These are phyloP conservation scores for Paradendryphiella salina DNA, from an alignment of 2,329 filamentous ascomycete genomes.

Conservation along the genomic window DNA sequence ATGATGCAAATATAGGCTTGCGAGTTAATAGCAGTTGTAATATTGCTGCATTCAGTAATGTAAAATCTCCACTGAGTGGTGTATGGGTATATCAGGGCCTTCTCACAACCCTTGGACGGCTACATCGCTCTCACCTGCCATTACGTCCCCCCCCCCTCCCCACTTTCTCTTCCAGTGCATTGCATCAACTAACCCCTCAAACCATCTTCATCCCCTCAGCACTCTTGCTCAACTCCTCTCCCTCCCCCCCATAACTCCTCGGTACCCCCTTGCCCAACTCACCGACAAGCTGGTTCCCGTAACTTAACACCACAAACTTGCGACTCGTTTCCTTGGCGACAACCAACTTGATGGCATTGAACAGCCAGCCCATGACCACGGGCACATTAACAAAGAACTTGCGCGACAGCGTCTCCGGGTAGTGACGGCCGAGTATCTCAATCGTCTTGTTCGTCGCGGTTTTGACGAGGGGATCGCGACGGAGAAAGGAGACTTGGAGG, in stretches of 20 bases:
- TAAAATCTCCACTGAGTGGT: constrained; percentile 3
- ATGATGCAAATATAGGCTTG: neutral
- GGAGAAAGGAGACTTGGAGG: constrained; percentile 81
- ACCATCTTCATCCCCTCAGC: constrained; percentile 49
- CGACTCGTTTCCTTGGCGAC: constrained; percentile 54
- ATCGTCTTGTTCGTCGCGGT: constrained; percentile 79
- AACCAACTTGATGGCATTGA: constrained; percentile 52
- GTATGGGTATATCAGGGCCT: constrained; percentile 18
- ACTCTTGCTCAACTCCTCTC: constrained; percentile 53
- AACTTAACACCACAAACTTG: constrained; percentile 55
- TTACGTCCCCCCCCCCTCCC: constrained; percentile 13
- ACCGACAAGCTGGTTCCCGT: constrained; percentile 67
- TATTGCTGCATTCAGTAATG: neutral
- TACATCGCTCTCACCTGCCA: constrained; percentile 19
- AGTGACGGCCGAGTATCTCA: constrained; percentile 75
- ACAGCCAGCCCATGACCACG: constrained; percentile 79
- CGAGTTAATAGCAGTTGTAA: no score
- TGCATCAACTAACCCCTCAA: constrained; percentile 1
- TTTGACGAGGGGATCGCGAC: constrained; percentile 76
- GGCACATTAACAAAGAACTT: constrained; percentile 98
- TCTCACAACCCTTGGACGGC: neutral
- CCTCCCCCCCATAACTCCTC: constrained; percentile 77
- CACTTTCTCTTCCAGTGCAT: neutral
- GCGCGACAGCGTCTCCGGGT: constrained; percentile 84
- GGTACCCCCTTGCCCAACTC: constrained; percentile 71